Evolutionary conservation across 2,329 filamentous ascomycete species (phyloP), one percentile per base, ranked within the genome.

Genomic region (Diaporthe sp.): DNA sequence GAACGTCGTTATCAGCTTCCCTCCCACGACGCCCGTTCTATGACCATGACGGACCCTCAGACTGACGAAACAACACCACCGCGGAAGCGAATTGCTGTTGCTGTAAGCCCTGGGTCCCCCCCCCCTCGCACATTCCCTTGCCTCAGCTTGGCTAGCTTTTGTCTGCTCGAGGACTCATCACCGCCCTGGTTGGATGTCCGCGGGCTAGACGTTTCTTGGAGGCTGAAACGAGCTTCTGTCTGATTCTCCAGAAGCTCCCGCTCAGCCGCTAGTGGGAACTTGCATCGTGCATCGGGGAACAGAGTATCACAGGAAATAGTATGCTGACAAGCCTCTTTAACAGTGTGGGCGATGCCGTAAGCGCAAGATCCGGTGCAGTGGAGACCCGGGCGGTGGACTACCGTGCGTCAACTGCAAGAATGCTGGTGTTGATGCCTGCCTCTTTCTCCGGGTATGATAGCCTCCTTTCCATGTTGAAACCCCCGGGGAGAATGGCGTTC

Each of bases 281-380:
- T 28, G 60, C 47, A 67, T 55, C 34, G 44, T 58, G 60, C 70
- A 63, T 20, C 42, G 74, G 67, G 58, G 12, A 60, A 47, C 51
- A 51, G 28, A 68, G 65, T 53, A 39, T 53, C 12, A 60, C 71
- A 65, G 17, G 31, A 51, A 39, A 25, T n/a, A 28, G n/a, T 44
- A 49, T 68, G 31, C 67, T 68, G 55, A 68, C 60, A 73, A 74
- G 71, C 28, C 49, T 42, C 44, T 76, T 74, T 42, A 78, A 74
- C 78, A 98, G 96, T 98, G 96, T 83, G 91, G 92, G 49, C 92
- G 96, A 79, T 98, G 96, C 85, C 92, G 96, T 76, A 96, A 96
- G 86, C 91, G 96, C 76, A 98, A 98, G 88, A 98, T 98, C 80
- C 93, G 95, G 79, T 98, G 96, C 86, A 98, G 94, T 81, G 96